Conservation (phyloP, 345 rosid species). For the Isatis tinctoria region DNA sequence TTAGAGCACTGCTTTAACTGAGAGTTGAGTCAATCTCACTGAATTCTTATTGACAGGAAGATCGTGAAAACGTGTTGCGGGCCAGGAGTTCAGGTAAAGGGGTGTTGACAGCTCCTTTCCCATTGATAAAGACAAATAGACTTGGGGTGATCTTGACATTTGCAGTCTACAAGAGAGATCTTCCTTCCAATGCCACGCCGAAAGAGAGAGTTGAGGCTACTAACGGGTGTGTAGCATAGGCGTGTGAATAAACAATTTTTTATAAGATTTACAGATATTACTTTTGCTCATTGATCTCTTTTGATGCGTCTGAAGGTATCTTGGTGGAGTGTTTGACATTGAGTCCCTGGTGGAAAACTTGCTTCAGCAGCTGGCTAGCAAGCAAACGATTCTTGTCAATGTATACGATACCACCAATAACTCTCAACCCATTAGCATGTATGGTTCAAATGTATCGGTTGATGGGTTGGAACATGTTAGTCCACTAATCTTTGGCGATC, state of each 20-base stretch:
- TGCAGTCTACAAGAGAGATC: constrained; percentile 81
- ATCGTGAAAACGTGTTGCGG: constrained; percentile 79
- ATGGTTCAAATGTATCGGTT: constrained; percentile 61
- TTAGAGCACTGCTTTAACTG: background rate
- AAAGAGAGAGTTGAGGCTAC: constrained; percentile 80
- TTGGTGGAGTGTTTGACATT: constrained; percentile 90
- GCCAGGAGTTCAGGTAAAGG: constrained; percentile 91
- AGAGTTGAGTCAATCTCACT: background rate
- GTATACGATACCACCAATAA: constrained; percentile 71
- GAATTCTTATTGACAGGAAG: constrained; percentile 58
- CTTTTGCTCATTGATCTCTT: constrained; percentile 8
- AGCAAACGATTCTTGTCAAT: constrained; percentile 87
- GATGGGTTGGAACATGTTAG: constrained; percentile 63
- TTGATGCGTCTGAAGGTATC: constrained; percentile 53
- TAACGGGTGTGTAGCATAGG: constrained; percentile 57
- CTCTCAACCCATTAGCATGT: constrained; percentile 89
- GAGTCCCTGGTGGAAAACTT: constrained; percentile 90
- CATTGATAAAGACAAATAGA: constrained; percentile 77
- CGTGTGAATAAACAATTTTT: background rate
- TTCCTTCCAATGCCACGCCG: constrained; percentile 77
- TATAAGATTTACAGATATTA: background rate
- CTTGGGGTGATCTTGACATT: constrained; percentile 96
- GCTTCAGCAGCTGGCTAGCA: constrained; percentile 95
- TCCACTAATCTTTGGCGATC: constrained; percentile 85
- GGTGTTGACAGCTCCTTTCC: constrained; percentile 93